Evolutionary conservation across 2,329 filamentous ascomycete genomes (phyloP), one percentile per base, ranked within the genome.

Genomic region (Trichoderma brevicompactum): DNA sequence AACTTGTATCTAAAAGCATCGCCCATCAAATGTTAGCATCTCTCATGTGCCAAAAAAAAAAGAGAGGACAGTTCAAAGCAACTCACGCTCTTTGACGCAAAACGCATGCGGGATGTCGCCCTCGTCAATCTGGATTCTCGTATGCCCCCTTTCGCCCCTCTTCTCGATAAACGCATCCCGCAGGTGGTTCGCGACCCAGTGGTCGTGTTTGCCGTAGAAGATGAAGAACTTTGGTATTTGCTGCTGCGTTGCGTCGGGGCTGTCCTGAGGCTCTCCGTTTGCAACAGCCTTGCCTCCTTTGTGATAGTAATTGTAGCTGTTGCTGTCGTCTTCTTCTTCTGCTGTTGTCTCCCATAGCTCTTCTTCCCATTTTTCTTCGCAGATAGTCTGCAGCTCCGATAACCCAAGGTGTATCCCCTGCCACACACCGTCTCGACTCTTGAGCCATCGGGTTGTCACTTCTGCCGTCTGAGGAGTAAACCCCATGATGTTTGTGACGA

Each of bases 381-480:
- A 76, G 65, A 90, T 89, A 9, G 76, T 78, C n/a, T 75, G 72
- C 78, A 90, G 82, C 78, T 90, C 87, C 63, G 87, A 84, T 68
- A 81, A 78, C 2, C 82, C 87, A 70, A 90, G 78, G 68, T 84
- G 79, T 66, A 90, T 75, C 8, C 85, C 81, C 76, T 90, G 86
- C 75, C 81, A 82, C 8, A 89, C 80, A 4, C 85, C 87, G 66
- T 86, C 84, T 1, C 79, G 79, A 69, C 83, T 86, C 71, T 78
- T 81, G 32, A 89, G 75, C 74, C 87, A 89, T 7, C 75, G 72
- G 13, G 80, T 77, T 44, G 86, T 88, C 2, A 83, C 78, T 1
- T 75, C 77, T 0, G 83, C 83, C 1, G 83, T 82, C 49, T 79
- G 77, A 0, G 74, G 68, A 2, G 84, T 81, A 70, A 87, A 84